phyloP scores from a whole-genome alignment of 2,329 filamentous ascomycete genomes.

The Ophiostoma sp. region DNA sequence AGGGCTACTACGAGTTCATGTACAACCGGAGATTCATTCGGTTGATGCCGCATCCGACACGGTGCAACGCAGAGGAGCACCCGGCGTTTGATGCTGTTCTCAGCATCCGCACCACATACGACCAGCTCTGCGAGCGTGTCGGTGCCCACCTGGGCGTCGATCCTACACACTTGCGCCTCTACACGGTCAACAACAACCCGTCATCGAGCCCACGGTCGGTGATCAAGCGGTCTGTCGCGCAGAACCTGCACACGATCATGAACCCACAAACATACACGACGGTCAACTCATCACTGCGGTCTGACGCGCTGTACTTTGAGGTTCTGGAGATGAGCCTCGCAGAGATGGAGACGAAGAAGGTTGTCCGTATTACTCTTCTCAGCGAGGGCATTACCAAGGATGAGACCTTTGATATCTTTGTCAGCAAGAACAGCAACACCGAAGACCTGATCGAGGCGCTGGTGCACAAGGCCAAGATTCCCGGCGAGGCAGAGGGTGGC shows the following conservation, averaged over 20 bases:
- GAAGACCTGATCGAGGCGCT: constrained; percentile 71
- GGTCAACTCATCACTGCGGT: constrained; percentile 62
- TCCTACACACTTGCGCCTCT: constrained; percentile 84
- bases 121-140: constrained; percentile 77
- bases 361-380: constrained; percentile 74
- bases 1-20: constrained; percentile 89
- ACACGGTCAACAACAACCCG: constrained; percentile 66
- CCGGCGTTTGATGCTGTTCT: constrained; percentile 70
- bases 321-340: constrained; percentile 89
- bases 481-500: constrained; percentile 64
- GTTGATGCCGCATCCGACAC: constrained; percentile 64
- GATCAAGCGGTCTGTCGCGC: constrained; percentile 66
- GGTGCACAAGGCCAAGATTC: constrained; percentile 72
- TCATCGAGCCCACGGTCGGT: constrained; percentile 71
- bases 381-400: constrained; percentile 90
- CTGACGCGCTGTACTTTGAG: constrained; percentile 84
- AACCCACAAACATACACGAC: constrained; percentile 67
- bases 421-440: constrained; percentile 78
- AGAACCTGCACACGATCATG: constrained; percentile 74
- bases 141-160: constrained; percentile 71
- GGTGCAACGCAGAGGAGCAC: constrained; percentile 53
- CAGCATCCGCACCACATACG: constrained; percentile 85
- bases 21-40: constrained; percentile 74
- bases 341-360: constrained; percentile 90
- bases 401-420: constrained; percentile 74